Evolutionary conservation across 2,329 filamentous ascomycete species (phyloP), one percentile per base, ranked within the genome.

Genomic region (Periconia digitata): DNA sequence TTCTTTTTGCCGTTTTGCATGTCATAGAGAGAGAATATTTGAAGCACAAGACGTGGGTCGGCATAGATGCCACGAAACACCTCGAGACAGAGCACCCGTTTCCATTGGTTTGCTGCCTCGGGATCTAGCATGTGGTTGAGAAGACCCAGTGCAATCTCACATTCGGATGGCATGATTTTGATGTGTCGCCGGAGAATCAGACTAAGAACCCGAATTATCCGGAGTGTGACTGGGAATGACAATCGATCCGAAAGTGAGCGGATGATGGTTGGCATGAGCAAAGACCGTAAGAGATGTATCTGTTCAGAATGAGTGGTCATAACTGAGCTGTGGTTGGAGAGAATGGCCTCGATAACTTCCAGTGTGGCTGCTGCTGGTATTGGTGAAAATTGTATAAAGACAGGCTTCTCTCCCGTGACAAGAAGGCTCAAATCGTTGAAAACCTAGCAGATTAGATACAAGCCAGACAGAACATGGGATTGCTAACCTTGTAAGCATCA

Each of bases 381-480:
- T 3, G 84, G 83, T 12, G 88, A 85, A 60, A 94, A 89, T 24
- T 85, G 85, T 34, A 99, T 79, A 62, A 92, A 96, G 55, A 90
- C 85, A 3, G 92, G 85, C 35, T 86, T 85, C 60, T 94, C 87
- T 27, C 89, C 89, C 67, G 96, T 90, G 0, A 91, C 89, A 59
- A 96, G 78, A 40, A 95, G 81, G 59, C 91, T 96, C 7, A 99
- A 80, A 64, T 99, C 94, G 62, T 91, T 87, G 67, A 99, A 89
- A 22, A 96, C 82, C 81, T 87, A 58, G 1, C 5, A n/a, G 13
- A 58, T 51, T 35, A 50, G 20, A 16, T 27, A 15, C 2, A 21
- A 15, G 39, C 21, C 13, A 37, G 3, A 32, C 2, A 8, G 3
- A 17, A 20, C 2, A 8, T 8, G 13, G 17, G 3, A n/a, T 18